Base-by-base conservation (phyloP, 1,139 yeast species). In the Hyphopichia fennica region DNA sequence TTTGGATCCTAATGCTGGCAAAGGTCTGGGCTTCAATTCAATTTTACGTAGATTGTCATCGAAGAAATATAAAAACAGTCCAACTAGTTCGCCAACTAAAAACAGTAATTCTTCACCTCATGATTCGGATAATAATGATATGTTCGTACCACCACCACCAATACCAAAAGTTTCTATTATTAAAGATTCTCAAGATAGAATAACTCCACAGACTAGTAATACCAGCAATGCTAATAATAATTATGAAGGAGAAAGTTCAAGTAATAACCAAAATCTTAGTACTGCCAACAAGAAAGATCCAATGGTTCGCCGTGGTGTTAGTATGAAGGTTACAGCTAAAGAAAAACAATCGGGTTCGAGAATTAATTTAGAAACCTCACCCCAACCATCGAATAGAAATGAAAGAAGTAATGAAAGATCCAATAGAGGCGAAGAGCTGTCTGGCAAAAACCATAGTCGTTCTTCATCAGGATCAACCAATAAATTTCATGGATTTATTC, bases 261-360 rank as follows among this genome's bases (percentile, higher is more conserved):
- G 19, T 11, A 31, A 16, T 17, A 3, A 19, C 14, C 28, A 19
- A 33, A 3, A 13, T 45, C 52, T 15, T 5, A 37, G 32, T 33
- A 37, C 50, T 7, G 45, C 61, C 10, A 34, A 50, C 15, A 60
- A 52, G 49, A 54, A 45, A n/a, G 78, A 73, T 47, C 79, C 79
- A 43, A 59, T 75, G 68, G 77, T 79, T 40, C 82, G 82, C 52
- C 78, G 84, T 57, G 83, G 82, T 50, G 82, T 79, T 13, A 75
- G 81, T 58, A 73, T 79, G 79, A 79, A 77, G 58, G 77, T 79
- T 14, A 79, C 84, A 1, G 78, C 81, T n/a, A 78, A 75, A 52
- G 84, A 79, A 51, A 72, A 60, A 48, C 64, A 67, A 9, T 63
- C 73, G 2, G 49, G 53, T 43, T 52, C 76, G 43, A 48, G 65